Evolutionary conservation across 2,329 filamentous ascomycete species (phyloP).

Genomic region (Apiospora hydei): DNA sequence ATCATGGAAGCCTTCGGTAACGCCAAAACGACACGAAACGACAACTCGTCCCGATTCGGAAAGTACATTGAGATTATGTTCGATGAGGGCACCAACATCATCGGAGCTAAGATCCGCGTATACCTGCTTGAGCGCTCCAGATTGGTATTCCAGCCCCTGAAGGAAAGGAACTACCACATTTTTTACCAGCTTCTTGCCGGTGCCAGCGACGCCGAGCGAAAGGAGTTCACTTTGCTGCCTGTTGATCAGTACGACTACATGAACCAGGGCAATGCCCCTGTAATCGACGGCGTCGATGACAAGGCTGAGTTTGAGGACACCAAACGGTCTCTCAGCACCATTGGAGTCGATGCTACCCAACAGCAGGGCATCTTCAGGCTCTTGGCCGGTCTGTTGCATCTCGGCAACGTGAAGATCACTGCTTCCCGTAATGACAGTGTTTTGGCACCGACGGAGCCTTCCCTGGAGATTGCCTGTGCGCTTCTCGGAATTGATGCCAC

Average conservation of each 20-base stretch:
- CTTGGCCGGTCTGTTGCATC: conserved; percentile 87
- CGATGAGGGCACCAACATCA: conserved; percentile 92
- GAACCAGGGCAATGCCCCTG: conserved; percentile 90
- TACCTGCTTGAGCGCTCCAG: conserved; percentile 95
- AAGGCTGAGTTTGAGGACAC: conserved; percentile 92
- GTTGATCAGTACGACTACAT: conserved; percentile 95
- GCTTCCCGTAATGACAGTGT: conserved; percentile 89
- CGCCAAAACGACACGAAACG: conserved; percentile 98
- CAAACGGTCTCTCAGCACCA: conserved; percentile 83
- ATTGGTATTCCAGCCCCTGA: conserved; percentile 95
- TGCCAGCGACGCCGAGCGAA: conserved; percentile 81
- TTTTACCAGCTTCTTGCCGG: conserved; percentile 98
- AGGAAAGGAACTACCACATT: conserved; percentile 98
- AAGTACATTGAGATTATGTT: conserved; percentile 99
- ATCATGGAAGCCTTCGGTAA: conserved; percentile 99
- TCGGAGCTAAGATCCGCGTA: conserved; percentile 95
- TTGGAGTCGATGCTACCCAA: conserved; percentile 78
- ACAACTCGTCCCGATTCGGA: conserved; percentile 98
- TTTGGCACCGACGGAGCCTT: conserved; percentile 80
- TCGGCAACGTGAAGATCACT: conserved; percentile 96
- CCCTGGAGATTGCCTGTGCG: conserved; percentile 79
- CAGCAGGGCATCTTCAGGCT: conserved; percentile 90
- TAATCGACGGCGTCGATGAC: conserved; percentile 94
- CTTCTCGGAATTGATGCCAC: conserved; percentile 86
- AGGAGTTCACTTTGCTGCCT: conserved; percentile 79